A percentile compares a stretch with the other conserved stretches of the same genome.
phyloP scores from a whole-genome alignment of 2,329 filamentous ascomycete genomes.

The Penicillium aurantiogriseum region DNA sequence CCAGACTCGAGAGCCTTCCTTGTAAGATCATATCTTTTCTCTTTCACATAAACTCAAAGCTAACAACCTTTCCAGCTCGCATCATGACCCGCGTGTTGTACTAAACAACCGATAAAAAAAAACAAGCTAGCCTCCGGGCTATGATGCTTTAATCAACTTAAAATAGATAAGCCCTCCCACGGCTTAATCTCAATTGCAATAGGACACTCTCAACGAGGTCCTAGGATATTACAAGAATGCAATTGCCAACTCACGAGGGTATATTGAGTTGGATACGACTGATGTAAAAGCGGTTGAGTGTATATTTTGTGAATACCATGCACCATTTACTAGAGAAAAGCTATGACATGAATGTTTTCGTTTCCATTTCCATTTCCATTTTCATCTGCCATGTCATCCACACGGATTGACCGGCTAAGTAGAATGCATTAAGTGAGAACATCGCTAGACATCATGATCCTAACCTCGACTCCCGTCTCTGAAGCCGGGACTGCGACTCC shows the following conservation, averaged over 20 bases:
- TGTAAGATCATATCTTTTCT: slow-evolving; percentile 56
- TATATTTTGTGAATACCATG: slow-evolving; percentile 12
- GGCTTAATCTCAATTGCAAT: slow-evolving; percentile 3
- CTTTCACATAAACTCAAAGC: neutral
- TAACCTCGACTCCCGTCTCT: slow-evolving; percentile 28
- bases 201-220: slow-evolving; percentile 24
- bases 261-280: slow-evolving; percentile 4
- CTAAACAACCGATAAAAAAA: slow-evolving; percentile 23
- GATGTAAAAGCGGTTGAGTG: slow-evolving; percentile 4
- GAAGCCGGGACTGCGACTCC: slow-evolving; percentile 37
- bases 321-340: slow-evolving; percentile 11
- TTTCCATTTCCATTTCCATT: slow-evolving; percentile 4
- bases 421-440: neutral
- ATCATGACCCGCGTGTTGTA: slow-evolving; percentile 49
- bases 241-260: neutral
- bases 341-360: slow-evolving; percentile 10
- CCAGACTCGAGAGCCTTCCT: slow-evolving; percentile 74
- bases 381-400: neutral
- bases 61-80: slow-evolving; percentile 34
- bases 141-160: slow-evolving; percentile 24
- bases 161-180: slow-evolving; percentile 7
- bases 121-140: slow-evolving; percentile 7
- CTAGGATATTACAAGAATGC: neutral
- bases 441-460: slow-evolving; percentile 4
- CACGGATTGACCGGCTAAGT: slow-evolving; percentile 7